Conservation (phyloP, 805 yeast genomes). For the Trichomonascus vanleenenianus region DNA sequence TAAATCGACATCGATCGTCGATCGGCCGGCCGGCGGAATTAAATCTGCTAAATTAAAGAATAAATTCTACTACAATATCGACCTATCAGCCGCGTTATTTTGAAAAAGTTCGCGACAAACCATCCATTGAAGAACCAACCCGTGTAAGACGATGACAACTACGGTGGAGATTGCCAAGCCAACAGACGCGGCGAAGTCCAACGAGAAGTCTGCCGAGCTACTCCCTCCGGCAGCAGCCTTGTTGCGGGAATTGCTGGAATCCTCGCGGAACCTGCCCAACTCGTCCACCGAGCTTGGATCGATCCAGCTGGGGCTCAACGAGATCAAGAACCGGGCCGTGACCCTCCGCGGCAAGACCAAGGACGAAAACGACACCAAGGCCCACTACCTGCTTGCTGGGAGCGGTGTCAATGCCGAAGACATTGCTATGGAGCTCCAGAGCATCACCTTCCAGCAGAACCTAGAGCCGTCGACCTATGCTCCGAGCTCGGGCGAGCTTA, state of each 20-base stretch:
- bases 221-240: constrained; percentile 27
- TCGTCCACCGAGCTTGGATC: constrained; percentile 63
- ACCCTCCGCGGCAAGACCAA: constrained; percentile 50
- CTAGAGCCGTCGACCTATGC: constrained; percentile 22
- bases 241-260: constrained; percentile 67
- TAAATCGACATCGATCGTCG: no score
- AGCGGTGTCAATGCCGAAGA: constrained; percentile 85
- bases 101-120: no score
- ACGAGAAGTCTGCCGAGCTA: neutral
- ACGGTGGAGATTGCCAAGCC: no score
- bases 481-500: constrained; percentile 11
- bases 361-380: constrained; percentile 33
- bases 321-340: constrained; percentile 61
- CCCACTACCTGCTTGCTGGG: constrained; percentile 81
- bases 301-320: constrained; percentile 71
- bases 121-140: no score
- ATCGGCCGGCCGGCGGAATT: no score
- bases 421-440: constrained; percentile 47
- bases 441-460: constrained; percentile 30
- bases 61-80: no score
- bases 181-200: neutral
- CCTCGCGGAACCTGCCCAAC: constrained; percentile 67
- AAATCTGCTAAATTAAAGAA: no score
- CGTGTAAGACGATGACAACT: no score
- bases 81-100: no score